These are phyloP conservation scores for Sporisorium exsertum DNA, from an alignment of 1,284 basidiomycete genomes.

Conservation along the genomic window DNA sequence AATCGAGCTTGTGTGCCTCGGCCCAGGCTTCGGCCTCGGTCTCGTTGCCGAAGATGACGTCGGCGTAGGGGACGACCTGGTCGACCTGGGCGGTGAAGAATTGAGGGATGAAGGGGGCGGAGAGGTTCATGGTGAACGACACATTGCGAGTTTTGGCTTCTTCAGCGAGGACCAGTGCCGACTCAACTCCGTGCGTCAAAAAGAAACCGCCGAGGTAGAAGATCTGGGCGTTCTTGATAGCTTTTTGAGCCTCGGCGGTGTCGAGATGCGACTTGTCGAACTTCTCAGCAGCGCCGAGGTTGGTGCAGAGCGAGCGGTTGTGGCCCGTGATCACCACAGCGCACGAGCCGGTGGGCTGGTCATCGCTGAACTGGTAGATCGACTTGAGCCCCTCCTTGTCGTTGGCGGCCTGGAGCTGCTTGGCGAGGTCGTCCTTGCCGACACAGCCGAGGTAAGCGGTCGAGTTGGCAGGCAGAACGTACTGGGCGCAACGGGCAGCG, in stretches of 20 bases:
- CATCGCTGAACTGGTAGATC: constrained; percentile 88
- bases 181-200: constrained; percentile 89
- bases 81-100: constrained; percentile 80
- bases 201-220: constrained; percentile 98
- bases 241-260: constrained; percentile 80
- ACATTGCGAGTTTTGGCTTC: constrained; percentile 83
- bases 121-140: constrained; percentile 81
- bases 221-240: constrained; percentile 83
- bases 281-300: constrained; percentile 87
- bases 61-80: constrained; percentile 63
- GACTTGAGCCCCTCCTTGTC: constrained; percentile 89
- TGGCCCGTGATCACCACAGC: constrained; percentile 95
- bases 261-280: constrained; percentile 84
- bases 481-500: constrained; percentile 93
- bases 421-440: constrained; percentile 88
- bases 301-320: constrained; percentile 92
- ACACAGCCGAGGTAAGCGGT: constrained; percentile 96
- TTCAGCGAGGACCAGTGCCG: constrained; percentile 81
- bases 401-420: constrained; percentile 92
- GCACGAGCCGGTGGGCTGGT: constrained; percentile 93
- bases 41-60: constrained; percentile 80
- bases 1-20: constrained; percentile 71
- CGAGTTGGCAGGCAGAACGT: constrained; percentile 76
- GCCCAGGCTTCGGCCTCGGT: constrained; percentile 91
- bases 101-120: constrained; percentile 95